phyloP scores from a whole-genome alignment of 2,329 filamentous ascomycete species.

The Cercospora canescens region DNA sequence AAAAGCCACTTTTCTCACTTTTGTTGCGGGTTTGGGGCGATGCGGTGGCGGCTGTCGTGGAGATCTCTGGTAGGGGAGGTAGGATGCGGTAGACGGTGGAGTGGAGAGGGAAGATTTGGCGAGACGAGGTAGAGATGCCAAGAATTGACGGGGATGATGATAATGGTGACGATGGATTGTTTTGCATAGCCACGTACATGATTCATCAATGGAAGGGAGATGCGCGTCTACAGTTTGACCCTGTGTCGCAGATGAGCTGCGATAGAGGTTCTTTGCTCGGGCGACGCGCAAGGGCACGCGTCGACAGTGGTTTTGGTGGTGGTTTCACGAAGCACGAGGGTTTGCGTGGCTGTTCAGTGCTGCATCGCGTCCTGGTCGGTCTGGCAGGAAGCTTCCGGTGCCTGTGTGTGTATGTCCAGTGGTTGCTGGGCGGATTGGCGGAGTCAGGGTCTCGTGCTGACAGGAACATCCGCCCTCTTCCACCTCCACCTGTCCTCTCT shows the following conservation, averaged over 20 bases:
- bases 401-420: too few species aligned
- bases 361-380: background rate
- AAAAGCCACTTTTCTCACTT: background rate
- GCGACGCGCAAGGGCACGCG: too few species aligned
- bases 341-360: constrained; percentile 7
- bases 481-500: background rate
- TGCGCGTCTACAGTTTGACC: too few species aligned
- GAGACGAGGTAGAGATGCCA: background rate
- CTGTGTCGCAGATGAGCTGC: too few species aligned
- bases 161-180: too few species aligned
- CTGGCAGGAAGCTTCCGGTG: too few species aligned
- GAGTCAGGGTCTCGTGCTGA: background rate
- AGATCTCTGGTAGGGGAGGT: background rate
- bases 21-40: background rate
- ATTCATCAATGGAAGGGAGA: background rate
- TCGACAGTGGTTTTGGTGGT: too few species aligned
- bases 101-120: too few species aligned
- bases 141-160: background rate
- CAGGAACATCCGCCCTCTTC: background rate
- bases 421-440: background rate
- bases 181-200: too few species aligned
- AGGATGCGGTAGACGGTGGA: too few species aligned
- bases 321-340: constrained; percentile 16
- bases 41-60: constrained; percentile 2
- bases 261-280: too few species aligned